A percentile compares a stretch with the other conserved stretches of the same genome.
These are phyloP conservation scores for Apiotrichum mycotoxinovorans DNA, from an alignment of 1,284 basidiomycete species.

Conservation along the genomic window DNA sequence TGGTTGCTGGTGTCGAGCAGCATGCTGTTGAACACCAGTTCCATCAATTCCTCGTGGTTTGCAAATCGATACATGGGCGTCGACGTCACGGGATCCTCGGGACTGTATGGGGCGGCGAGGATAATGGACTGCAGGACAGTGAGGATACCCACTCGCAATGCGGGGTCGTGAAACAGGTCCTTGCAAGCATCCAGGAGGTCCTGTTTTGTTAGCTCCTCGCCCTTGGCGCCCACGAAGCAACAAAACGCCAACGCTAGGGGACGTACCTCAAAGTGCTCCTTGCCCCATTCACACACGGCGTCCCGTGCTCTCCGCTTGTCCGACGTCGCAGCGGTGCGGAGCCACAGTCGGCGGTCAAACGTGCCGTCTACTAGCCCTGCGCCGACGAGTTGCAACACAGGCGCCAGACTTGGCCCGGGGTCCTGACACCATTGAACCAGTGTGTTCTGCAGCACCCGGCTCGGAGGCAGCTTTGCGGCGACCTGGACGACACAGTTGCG, in stretches of 20 bases:
- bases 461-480: conserved; percentile 4
- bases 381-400: conserved; percentile 1
- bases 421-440: conserved; percentile 11
- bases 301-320: conserved; percentile 1
- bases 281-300: conserved; percentile 16
- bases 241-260: not conserved
- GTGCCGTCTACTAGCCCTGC: conserved; percentile 1
- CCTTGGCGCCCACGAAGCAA: too few species aligned
- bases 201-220: conserved; percentile 12
- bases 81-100: conserved; percentile 21
- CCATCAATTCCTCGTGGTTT: conserved; percentile 23
- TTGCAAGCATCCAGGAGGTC: conserved; percentile 15
- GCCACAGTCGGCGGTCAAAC: conserved; percentile 14
- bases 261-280: conserved; percentile 23
- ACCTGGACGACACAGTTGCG: conserved; percentile 16
- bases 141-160: conserved; percentile 23
- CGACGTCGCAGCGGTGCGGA: not conserved
- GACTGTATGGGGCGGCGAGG: conserved; percentile 25
- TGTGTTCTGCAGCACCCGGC: conserved; percentile 4
- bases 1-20: conserved; percentile 39
- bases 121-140: conserved; percentile 29
- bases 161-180: conserved; percentile 12
- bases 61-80: conserved; percentile 32
- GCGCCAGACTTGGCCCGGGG: not conserved
- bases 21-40: conserved; percentile 26